phyloP scores from a whole-genome alignment of 2,329 filamentous ascomycete species.

The Curvularia spicifera region DNA sequence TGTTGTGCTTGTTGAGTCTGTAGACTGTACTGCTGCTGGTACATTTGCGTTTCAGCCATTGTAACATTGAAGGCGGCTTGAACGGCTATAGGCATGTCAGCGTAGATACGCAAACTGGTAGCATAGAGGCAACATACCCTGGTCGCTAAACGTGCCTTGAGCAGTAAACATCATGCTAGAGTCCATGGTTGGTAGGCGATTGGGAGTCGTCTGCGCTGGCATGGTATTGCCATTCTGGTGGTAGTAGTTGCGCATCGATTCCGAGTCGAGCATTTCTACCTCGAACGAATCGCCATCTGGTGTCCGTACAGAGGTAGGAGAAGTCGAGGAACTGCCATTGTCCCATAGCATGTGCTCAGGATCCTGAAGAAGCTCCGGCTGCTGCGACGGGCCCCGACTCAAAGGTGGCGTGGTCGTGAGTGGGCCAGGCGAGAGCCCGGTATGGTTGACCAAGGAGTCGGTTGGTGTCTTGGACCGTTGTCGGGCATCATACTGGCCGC shows the following conservation, averaged over 20 bases:
- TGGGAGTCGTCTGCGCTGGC: constrained; percentile 36
- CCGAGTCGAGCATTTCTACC: constrained; percentile 41
- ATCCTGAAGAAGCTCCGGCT: constrained; percentile 36
- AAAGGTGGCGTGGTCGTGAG: constrained; percentile 43
- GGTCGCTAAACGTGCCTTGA: constrained; percentile 30
- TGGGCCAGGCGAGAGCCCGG: constrained; percentile 42
- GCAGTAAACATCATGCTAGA: constrained; percentile 29
- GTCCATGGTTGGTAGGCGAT: constrained; percentile 31
- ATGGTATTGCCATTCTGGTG: constrained; percentile 32
- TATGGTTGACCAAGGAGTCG: constrained; percentile 44
- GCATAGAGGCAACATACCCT: constrained; percentile 25
- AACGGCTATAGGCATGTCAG: constrained; percentile 32
- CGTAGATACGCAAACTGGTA: background rate
- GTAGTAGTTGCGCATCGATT: constrained; percentile 39
- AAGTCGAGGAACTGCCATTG: constrained; percentile 44
- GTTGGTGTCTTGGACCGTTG: constrained; percentile 44
- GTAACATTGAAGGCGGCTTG: constrained; percentile 34
- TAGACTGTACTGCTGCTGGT: constrained; percentile 29
- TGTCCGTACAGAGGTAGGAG: constrained; percentile 45
- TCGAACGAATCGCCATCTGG: constrained; percentile 45
- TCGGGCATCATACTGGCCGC: constrained; percentile 31
- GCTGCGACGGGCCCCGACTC: constrained; percentile 43
- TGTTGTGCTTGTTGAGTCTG: constrained; percentile 26
- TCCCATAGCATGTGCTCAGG: constrained; percentile 44
- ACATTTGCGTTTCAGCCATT: constrained; percentile 30